Percentiles rank a stretch among this genome's conserved stretches.
Conservation (phyloP, 2,329 filamentous ascomycete genomes). For the Pseudovirgaria hyperparasitica region DNA sequence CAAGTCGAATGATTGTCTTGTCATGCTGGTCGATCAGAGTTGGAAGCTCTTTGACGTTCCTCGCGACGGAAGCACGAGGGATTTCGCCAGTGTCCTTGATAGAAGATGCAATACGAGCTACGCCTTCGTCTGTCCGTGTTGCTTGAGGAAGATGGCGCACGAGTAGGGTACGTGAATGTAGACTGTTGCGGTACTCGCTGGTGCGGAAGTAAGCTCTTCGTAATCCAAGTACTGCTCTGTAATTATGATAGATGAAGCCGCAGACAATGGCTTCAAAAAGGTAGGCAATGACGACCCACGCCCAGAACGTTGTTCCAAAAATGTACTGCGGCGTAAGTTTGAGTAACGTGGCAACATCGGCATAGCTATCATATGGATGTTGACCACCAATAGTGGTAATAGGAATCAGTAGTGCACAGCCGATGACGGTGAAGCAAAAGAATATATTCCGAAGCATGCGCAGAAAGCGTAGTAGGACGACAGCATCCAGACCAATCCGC, state of each 20-base stretch:
- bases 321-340: constrained; percentile 49
- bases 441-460: constrained; percentile 90
- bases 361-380: constrained; percentile 16
- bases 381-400: constrained; percentile 47
- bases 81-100: constrained; percentile 64
- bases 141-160: constrained; percentile 60
- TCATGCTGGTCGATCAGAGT: constrained; percentile 74
- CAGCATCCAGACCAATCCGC: constrained; percentile 79
- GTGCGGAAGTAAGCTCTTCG: constrained; percentile 72
- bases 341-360: constrained; percentile 22
- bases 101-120: constrained; percentile 67
- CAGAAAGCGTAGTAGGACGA: constrained; percentile 74
- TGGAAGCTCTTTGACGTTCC: constrained; percentile 84
- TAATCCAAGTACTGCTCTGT: constrained; percentile 55
- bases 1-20: constrained; percentile 65
- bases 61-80: constrained; percentile 67
- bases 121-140: constrained; percentile 72
- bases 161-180: constrained; percentile 59
- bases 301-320: constrained; percentile 39
- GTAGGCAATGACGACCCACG: constrained; percentile 45
- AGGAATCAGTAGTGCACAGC: constrained; percentile 67
- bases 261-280: constrained; percentile 60
- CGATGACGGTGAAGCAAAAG: constrained; percentile 56
- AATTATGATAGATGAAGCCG: constrained; percentile 83
- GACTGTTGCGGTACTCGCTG: constrained; percentile 71